Base-by-base conservation (phyloP, 2,329 filamentous ascomycete species). In the Falciphora oryzae region DNA sequence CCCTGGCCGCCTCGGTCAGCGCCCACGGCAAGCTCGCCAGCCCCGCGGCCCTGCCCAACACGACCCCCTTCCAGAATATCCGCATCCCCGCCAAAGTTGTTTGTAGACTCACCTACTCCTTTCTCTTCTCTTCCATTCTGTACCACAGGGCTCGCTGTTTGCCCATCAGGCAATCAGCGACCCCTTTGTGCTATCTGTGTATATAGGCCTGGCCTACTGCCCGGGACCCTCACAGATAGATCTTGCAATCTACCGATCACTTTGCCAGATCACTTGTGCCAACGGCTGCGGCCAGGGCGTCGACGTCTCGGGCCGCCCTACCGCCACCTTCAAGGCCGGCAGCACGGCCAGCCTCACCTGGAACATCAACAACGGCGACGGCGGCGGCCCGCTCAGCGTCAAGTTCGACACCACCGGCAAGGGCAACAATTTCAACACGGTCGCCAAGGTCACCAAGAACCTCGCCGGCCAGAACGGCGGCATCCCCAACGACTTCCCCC, bases 251-350 rank as follows among this genome's bases (percentile, higher is more conserved):
- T n/a, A n/a, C n/a, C n/a, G n/a, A n/a, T n/a, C n/a, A n/a, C n/a
- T n/a, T n/a, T n/a, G n/a, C n/a, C n/a, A n/a, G n/a, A n/a, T n/a
- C n/a, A n/a, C n/a, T n/a, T n/a, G n/a, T n/a, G n/a, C n/a, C 32
- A 61, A 61, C 59, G 59, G 59, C 32, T 61, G 59, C n/a, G 59
- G 59, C 32, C 28, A 61, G 32, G 59, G 59, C 32, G 59, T 61
- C 32, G 22, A 44, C 18, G 59, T 61, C 4, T 16, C 18, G 5
- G 32, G 32, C 4, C 13, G n/a, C 32, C 32, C 38, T 8, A 7
- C 25, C 1, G 59, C 59, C 32, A 61, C 59, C n/a, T 61, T 44
- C 32, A 61, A 61, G 59, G 32, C 59, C 10, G 59, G 59, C n/a
- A 4, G 14, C 5, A 44, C n/a, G 14, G 59, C 32, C 32, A 28